These are phyloP conservation scores for Leccinum ochraceum DNA, from an alignment of 768 basidiomycete genomes.

Conservation along the genomic window DNA sequence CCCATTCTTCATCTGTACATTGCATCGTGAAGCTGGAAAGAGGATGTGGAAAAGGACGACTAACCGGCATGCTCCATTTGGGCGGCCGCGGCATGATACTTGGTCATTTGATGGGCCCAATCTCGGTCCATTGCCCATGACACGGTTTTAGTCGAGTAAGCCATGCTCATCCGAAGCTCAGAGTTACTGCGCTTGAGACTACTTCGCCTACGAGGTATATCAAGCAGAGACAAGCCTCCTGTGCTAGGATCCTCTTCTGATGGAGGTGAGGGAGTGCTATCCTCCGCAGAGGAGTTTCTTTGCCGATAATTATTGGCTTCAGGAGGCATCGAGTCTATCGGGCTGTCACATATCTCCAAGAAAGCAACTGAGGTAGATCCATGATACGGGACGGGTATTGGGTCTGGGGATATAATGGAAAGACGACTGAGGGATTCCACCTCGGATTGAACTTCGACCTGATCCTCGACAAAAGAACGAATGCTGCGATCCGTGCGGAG, in stretches of 20 bases:
- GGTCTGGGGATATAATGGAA: slow-evolving; percentile 42
- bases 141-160: slow-evolving; percentile 62
- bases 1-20: slow-evolving; percentile 57
- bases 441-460: slow-evolving; percentile 24
- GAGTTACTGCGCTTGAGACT: slow-evolving; percentile 61
- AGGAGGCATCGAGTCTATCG: slow-evolving; percentile 21
- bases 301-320: slow-evolving; percentile 19
- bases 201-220: slow-evolving; percentile 53
- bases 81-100: slow-evolving; percentile 42
- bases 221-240: slow-evolving; percentile 33
- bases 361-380: slow-evolving; percentile 33
- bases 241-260: slow-evolving; percentile 36
- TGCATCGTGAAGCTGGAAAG: slow-evolving; percentile 2
- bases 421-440: slow-evolving; percentile 25
- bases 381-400: slow-evolving; percentile 49
- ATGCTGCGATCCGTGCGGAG: slow-evolving; percentile 14
- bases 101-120: slow-evolving; percentile 55
- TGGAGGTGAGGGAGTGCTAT: slow-evolving; percentile 29
- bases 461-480: slow-evolving; percentile 18
- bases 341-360: slow-evolving; percentile 37
- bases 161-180: slow-evolving; percentile 45
- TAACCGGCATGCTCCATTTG: slow-evolving; percentile 43
- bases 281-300: slow-evolving; percentile 17
- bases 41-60: slow-evolving; percentile 12
- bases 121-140: slow-evolving; percentile 76